Evolutionary conservation across 2,329 filamentous ascomycete genomes (phyloP), one percentile per base, ranked within the genome.

Genomic region (Monosporascus sp.): DNA sequence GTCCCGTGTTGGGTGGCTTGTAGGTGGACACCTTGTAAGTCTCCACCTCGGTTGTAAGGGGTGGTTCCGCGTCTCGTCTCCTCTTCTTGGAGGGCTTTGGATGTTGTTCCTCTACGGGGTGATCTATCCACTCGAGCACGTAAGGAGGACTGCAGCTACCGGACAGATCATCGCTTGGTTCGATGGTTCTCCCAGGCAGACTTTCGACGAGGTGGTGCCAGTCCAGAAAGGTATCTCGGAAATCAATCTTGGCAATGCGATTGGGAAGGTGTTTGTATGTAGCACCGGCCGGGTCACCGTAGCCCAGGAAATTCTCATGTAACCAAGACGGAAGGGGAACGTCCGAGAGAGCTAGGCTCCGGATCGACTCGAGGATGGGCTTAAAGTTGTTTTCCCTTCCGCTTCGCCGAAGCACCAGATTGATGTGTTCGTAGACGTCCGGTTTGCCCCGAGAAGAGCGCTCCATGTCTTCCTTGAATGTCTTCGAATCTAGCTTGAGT

Each of bases 341-440:
- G 62, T 96, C 89, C 1, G 91, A 91, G 37, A 96, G 77, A 2
- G 91, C 88, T 31, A 99, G 80, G 58, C 84, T 89, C 65, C 88
- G 89, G 66, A 99, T 95, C 1, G 92, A 96, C 63, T 97, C 89
- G 37, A 99, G 78, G 9, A 99, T 86, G 9, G 92, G 86, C 66
- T 90, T 95, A 78, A 99, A 99, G 70, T 99, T 99, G 73, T 99
- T 99, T 71, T 99, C 94, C 55, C 92, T 81, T 27, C 89, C 87
- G 67, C 84, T 87, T 61, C 94, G 82, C 54, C 94, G 86, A 50
- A 96, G 80, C 52, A 99, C 76, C 41, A 97, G 73, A 65, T 99
- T 99, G 65, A 99, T 85, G 37, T 79, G 79, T 46, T 89, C 86
- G 69, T 97, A 97, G 5, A 95, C 77, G 63, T 96, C 88, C 1